Conservation (phyloP, 257 asterid species). For the Fraxinus cuspidata region DNA sequence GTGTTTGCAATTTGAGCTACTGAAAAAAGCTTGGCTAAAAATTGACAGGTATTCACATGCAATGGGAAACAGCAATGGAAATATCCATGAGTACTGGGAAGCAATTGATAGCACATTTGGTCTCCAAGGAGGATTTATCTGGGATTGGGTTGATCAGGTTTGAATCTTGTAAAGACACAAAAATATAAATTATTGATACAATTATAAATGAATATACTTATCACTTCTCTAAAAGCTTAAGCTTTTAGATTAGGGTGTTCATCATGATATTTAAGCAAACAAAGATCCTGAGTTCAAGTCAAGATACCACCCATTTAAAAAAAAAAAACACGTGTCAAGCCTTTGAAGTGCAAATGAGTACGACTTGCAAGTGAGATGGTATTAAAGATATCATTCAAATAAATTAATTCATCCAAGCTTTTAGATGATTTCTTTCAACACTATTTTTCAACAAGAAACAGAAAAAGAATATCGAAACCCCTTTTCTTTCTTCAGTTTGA, state of each 20-base stretch:
- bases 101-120: conserved; percentile 97
- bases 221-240: not conserved
- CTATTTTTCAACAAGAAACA: not conserved
- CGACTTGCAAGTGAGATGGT: not conserved
- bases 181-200: not conserved
- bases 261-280: not conserved
- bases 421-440: not conserved
- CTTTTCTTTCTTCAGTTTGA: not conserved
- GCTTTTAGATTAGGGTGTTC: not conserved
- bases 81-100: conserved; percentile 91
- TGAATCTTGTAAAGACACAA: conserved; percentile 16
- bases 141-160: conserved; percentile 99
- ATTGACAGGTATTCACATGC: conserved; percentile 81
- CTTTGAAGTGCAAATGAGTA: not conserved
- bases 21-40: conserved; percentile 18
- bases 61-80: conserved; percentile 99
- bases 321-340: not conserved
- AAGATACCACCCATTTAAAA: not conserved
- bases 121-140: conserved; percentile 97
- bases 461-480: not conserved
- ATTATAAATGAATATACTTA: not conserved
- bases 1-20: conserved; percentile 22
- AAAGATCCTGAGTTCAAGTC: not conserved
- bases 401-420: not conserved
- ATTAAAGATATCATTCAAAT: not conserved